Evolutionary conservation across 148 eudicot species (phyloP).

Genomic region (Cornus kousa): DNA sequence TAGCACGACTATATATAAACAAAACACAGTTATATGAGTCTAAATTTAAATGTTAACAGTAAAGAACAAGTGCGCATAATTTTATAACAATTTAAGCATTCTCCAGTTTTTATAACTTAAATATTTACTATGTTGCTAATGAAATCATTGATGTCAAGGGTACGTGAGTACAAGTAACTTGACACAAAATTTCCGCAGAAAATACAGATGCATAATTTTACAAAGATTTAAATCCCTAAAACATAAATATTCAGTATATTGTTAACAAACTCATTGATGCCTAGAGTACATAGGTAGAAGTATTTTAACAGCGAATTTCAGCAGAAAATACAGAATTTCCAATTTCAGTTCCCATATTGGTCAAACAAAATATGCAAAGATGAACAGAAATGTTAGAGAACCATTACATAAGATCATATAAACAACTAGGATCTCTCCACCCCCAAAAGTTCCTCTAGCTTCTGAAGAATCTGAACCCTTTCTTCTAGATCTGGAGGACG

Average conservation of each 20-base stretch:
- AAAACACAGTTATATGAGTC: no score
- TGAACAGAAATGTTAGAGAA: not conserved
- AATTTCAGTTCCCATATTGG: not conserved
- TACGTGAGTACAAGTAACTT: no score
- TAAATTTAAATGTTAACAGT: no score
- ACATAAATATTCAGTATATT: not conserved
- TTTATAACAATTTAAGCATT: no score
- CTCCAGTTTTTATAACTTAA: not conserved
- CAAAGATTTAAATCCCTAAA: no score
- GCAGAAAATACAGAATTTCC: not conserved
- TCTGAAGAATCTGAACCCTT: conserved; percentile 11
- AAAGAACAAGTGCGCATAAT: not conserved
- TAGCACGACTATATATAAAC: no score
- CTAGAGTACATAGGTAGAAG: not conserved
- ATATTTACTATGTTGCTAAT: not conserved
- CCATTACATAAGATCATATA: not conserved
- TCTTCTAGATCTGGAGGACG: not conserved
- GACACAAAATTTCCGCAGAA: no score
- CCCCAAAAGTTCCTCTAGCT: conserved; percentile 1
- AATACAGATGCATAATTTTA: no score
- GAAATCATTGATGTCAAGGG: no score
- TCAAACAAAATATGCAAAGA: not conserved
- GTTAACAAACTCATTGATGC: not conserved
- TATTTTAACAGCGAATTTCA: not conserved
- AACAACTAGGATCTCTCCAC: not conserved